Evolutionary conservation across 495 filamentous ascomycete genomes (phyloP).

Genomic region (Tuber borchii): DNA sequence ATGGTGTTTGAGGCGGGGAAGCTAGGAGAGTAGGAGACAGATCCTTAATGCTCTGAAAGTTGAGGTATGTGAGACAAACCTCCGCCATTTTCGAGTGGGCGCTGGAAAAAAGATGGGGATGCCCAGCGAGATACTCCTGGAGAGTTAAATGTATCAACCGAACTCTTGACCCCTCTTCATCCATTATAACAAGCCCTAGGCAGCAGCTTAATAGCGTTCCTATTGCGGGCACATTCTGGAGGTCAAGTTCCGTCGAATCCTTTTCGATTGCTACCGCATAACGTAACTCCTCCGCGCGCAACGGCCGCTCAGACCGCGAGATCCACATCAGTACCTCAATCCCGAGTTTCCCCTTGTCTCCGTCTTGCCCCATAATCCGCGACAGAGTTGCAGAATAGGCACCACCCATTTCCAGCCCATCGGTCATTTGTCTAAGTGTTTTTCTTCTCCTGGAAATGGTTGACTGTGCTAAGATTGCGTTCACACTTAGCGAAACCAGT

Average conservation of each 20-base stretch:
- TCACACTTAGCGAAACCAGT: background rate
- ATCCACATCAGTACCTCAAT: background rate
- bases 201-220: background rate
- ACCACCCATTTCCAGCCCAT: background rate
- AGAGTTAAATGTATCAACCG: background rate
- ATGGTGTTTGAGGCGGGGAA: background rate
- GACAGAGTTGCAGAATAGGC: background rate
- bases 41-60: background rate
- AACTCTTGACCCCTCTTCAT: background rate
- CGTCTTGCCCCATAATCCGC: background rate
- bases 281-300: background rate
- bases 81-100: background rate
- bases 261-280: background rate
- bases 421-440: background rate
- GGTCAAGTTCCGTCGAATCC: background rate
- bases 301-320: background rate
- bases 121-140: background rate
- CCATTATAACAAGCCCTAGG: background rate
- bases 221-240: background rate
- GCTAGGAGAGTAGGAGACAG: background rate
- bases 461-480: background rate
- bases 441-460: background rate
- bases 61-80: background rate
- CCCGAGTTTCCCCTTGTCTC: background rate
- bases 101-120: background rate